Conservation (phyloP, 441 rosid genomes). For the Eugenia klotzschiana region DNA sequence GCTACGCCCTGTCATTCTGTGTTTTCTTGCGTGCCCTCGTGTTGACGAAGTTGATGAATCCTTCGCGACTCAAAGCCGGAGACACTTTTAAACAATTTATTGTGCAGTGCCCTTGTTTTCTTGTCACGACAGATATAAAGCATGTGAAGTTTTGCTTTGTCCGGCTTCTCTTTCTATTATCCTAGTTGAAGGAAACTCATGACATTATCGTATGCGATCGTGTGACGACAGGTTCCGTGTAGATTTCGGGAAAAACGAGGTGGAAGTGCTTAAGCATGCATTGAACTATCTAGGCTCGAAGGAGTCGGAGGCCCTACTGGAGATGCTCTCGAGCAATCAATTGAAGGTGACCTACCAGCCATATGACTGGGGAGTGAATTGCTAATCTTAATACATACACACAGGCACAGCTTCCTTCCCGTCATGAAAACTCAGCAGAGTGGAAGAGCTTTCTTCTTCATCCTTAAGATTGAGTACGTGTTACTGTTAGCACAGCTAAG, state of each 20-base stretch:
- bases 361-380: conserved; percentile 66
- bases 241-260: conserved; percentile 66
- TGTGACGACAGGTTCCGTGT: conserved; percentile 35
- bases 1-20: background rate
- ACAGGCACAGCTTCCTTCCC: background rate
- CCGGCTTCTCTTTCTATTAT: background rate
- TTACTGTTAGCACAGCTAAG: background rate
- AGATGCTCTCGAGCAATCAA: conserved; percentile 40
- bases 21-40: background rate
- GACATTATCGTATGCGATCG: background rate
- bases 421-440: background rate
- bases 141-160: background rate
- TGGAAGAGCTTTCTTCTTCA: background rate
- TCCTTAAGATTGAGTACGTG: background rate
- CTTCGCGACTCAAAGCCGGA: background rate
- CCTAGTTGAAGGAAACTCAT: background rate
- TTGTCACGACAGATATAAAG: background rate
- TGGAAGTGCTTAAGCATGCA: conserved; percentile 60
- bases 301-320: conserved; percentile 39
- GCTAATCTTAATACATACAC: conserved; percentile 8
- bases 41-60: background rate
- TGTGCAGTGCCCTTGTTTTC: background rate
- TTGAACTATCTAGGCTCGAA: conserved; percentile 54
- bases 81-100: background rate
- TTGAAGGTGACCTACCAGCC: conserved; percentile 57